Percentiles rank a stretch among this genome's conserved stretches.
phyloP scores from a whole-genome alignment of 345 rosid genomes.

The Brassica cretica region DNA sequence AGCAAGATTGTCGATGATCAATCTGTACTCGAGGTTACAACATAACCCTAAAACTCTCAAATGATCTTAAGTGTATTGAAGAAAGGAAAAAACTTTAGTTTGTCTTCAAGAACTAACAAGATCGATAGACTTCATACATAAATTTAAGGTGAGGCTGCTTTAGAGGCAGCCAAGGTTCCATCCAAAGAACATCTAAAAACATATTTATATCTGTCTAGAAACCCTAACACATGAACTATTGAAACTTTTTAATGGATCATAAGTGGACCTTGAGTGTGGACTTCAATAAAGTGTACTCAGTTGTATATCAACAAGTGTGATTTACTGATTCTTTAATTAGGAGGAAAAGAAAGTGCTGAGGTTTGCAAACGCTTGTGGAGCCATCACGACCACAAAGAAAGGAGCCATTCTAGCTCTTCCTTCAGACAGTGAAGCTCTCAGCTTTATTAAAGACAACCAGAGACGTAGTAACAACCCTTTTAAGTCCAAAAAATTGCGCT shows the following conservation, averaged over 20 bases:
- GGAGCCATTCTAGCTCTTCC: constrained; percentile 99
- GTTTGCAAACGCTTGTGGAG: constrained; percentile 92
- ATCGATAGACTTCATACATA: too few relatives aligned
- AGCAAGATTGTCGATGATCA: constrained; percentile 75
- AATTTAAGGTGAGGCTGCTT: too few relatives aligned
- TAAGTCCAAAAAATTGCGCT: not conserved
- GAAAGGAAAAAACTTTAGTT: too few relatives aligned
- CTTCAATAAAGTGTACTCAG: not conserved
- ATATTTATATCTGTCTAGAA: too few relatives aligned
- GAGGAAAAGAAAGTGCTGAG: constrained; percentile 66
- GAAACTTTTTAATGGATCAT: too few relatives aligned
- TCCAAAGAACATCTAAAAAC: too few relatives aligned
- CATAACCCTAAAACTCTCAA: constrained; percentile 5
- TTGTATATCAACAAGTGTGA: not conserved
- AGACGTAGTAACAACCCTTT: not conserved
- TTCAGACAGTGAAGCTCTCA: constrained; percentile 48
- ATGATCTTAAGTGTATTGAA: not conserved
- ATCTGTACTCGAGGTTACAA: constrained; percentile 62
- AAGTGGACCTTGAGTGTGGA: too few relatives aligned
- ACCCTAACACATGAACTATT: too few relatives aligned
- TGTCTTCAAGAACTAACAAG: too few relatives aligned
- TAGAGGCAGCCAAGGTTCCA: too few relatives aligned
- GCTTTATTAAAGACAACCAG: constrained; percentile 43
- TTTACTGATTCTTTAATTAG: constrained; percentile 37
- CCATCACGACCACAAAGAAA: constrained; percentile 90